phyloP scores from a whole-genome alignment of 371 early-diverging fungal species.

The Lichtheimia ramosa region DNA sequence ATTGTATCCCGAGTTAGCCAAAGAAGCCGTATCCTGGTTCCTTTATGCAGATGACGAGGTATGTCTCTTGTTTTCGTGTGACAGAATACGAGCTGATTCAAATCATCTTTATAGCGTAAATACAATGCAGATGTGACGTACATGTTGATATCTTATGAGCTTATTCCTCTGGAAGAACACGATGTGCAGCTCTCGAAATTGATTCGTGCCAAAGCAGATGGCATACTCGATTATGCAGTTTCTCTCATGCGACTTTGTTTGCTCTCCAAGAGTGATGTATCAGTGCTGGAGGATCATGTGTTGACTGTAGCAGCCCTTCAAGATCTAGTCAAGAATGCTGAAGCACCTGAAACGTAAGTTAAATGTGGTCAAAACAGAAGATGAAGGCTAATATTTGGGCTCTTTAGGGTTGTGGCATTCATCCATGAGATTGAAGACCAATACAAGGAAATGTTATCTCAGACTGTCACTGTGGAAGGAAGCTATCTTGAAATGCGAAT shows the following conservation, averaged over 20 bases:
- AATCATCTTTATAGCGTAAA: conserved; percentile 56
- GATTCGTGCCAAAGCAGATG: conserved; percentile 70
- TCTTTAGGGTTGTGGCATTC: conserved; percentile 24
- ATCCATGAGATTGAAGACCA: conserved; percentile 20
- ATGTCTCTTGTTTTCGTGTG: neutral
- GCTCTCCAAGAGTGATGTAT: conserved; percentile 54
- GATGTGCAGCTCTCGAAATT: conserved; percentile 86
- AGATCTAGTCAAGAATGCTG: conserved; percentile 58
- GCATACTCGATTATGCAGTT: conserved; percentile 75
- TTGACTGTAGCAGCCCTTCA: conserved; percentile 68
- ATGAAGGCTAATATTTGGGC: conserved; percentile 14
- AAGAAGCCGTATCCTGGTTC: conserved; percentile 89
- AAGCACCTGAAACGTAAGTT: conserved; percentile 54
- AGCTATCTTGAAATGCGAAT: conserved; percentile 67
- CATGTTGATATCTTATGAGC: conserved; percentile 71
- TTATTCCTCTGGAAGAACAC: conserved; percentile 79
- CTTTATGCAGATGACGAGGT: conserved; percentile 89
- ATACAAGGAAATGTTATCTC: conserved; percentile 29
- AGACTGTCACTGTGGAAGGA: conserved; percentile 32
- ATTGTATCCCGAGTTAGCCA: conserved; percentile 69
- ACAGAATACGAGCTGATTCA: neutral
- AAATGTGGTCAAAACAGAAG: too few species aligned
- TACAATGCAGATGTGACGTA: conserved; percentile 79
- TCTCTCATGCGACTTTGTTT: conserved; percentile 71
- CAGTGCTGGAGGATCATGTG: conserved; percentile 72